phyloP scores from a whole-genome alignment of 495 filamentous ascomycete genomes.

The Acidomyces sp. region DNA sequence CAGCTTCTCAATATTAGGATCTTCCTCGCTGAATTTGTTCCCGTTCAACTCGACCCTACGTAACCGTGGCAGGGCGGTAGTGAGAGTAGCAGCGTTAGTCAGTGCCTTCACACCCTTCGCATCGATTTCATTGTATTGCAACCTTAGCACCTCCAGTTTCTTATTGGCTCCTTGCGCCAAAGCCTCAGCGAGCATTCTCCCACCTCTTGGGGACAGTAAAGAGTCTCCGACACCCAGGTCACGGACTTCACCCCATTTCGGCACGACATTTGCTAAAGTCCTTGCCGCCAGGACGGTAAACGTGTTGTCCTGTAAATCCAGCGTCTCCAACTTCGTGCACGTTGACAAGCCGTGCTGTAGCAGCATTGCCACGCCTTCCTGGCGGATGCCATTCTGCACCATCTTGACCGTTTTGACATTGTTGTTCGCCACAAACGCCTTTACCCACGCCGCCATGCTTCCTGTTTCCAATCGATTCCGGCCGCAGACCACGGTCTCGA shows the following conservation, averaged over 20 bases:
- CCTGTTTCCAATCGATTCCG: slow-evolving; percentile 92
- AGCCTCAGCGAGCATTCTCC: slow-evolving; percentile 55
- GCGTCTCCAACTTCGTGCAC: slow-evolving; percentile 47
- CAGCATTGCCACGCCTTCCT: slow-evolving; percentile 73
- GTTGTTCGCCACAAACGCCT: slow-evolving; percentile 65
- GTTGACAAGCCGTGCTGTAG: slow-evolving; percentile 62
- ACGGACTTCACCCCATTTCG: slow-evolving; percentile 57
- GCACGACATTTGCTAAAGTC: slow-evolving; percentile 61
- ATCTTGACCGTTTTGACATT: slow-evolving; percentile 79
- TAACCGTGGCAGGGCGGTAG: slow-evolving; percentile 53
- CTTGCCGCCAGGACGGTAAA: slow-evolving; percentile 72
- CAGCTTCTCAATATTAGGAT: slow-evolving; percentile 44
- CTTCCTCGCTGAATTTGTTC: slow-evolving; percentile 85
- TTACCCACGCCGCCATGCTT: slow-evolving; percentile 89
- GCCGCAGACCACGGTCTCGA: slow-evolving; percentile 91
- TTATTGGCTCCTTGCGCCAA: slow-evolving; percentile 61
- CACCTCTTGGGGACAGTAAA: slow-evolving; percentile 67
- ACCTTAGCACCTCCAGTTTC: slow-evolving; percentile 61
- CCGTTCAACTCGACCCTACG: slow-evolving; percentile 86
- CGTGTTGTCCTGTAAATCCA: slow-evolving; percentile 96
- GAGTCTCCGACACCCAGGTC: slow-evolving; percentile 88
- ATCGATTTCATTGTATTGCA: slow-evolving; percentile 94
- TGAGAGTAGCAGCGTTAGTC: slow-evolving; percentile 37
- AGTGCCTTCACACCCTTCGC: slow-evolving; percentile 56
- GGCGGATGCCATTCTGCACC: slow-evolving; percentile 95